Evolutionary conservation across 2,329 filamentous ascomycete species (phyloP), one percentile per base, ranked within the genome.

Genomic region (Podosphaera aphanis): DNA sequence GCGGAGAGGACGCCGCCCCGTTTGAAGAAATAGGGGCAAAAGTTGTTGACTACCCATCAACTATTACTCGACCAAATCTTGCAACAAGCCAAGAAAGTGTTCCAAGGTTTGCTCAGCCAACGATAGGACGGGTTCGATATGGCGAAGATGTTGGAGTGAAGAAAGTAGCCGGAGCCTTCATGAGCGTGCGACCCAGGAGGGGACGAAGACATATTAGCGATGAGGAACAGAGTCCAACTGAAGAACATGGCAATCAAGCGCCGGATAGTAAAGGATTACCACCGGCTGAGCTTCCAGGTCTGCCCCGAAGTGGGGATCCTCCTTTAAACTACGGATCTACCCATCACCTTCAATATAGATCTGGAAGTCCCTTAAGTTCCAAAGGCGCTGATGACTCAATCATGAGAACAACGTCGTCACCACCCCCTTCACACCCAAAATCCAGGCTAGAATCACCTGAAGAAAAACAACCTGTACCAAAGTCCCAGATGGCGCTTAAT

Each of bases 131-230:
- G 43, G 65, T 61, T 15, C 66, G 69, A 31, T 66, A 68, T 43
- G 74, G 74, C 2, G 79, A 85, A 20, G 76, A 80, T 29, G 62
- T 64, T 29, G 77, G 73, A 13, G 73, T 83, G 13, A 79, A 78
- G 15, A 82, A 83, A 60, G 67, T 79, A 6, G 73, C 79, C 2
- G 83, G 83, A 1, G 79, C 74, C 49, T 86, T 88, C 52, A 65
- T 90, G 19, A 84, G 81, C 53, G 83, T 81, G 1, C 83, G 83
- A 23, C 81, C 83, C 18, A 73, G 83, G 46, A 70, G 84, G 52
- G 83, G 82, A 21, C 71, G 80, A 49, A 69, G 77, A 51, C 66
- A 74, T 48, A 70, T 70, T 45, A 64, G 63, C 45, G 64, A 66
- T 41, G 65, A 67, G 40, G 64, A 66, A 42, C 56, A 63, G 37